These are phyloP conservation scores for Vigna reflexopilosa DNA, from an alignment of 306 rosid species.

Conservation along the genomic window DNA sequence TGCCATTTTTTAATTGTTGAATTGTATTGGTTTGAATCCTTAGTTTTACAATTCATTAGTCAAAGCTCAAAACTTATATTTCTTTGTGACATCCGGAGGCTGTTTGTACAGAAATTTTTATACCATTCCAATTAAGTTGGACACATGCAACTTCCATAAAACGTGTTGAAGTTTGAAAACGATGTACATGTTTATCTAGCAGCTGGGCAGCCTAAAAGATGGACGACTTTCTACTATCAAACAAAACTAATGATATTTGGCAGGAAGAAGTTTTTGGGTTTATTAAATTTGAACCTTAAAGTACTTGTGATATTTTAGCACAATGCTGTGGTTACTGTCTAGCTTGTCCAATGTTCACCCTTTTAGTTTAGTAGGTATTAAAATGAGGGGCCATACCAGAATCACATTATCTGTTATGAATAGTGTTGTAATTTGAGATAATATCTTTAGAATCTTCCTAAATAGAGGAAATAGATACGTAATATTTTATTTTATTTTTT, in stretches of 20 bases:
- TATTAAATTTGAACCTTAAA: not conserved
- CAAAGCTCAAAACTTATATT: not conserved
- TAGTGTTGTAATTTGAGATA: not conserved
- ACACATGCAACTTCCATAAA: not conserved
- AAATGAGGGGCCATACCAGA: not conserved
- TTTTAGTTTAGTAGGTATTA: not conserved
- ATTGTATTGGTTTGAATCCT: conserved; percentile 18
- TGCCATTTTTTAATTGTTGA: conserved; percentile 5
- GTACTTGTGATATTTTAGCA: not conserved
- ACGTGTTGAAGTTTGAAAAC: not conserved
- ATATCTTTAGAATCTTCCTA: too few species aligned
- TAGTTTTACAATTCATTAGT: not conserved
- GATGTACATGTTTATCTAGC: not conserved
- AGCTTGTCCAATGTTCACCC: not conserved
- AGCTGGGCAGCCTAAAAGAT: not conserved
- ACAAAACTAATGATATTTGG: not conserved
- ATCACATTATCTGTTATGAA: not conserved
- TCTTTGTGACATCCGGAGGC: not conserved
- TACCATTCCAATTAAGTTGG: not conserved
- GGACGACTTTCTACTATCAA: not conserved
- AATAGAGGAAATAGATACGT: too few species aligned
- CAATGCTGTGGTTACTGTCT: not conserved
- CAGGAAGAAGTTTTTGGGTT: not conserved
- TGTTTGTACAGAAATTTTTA: not conserved
- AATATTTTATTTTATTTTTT: too few species aligned